These are phyloP conservation scores for Hanseniaspora sp. DNA, from an alignment of 1,139 yeast species.

Conservation along the genomic window DNA sequence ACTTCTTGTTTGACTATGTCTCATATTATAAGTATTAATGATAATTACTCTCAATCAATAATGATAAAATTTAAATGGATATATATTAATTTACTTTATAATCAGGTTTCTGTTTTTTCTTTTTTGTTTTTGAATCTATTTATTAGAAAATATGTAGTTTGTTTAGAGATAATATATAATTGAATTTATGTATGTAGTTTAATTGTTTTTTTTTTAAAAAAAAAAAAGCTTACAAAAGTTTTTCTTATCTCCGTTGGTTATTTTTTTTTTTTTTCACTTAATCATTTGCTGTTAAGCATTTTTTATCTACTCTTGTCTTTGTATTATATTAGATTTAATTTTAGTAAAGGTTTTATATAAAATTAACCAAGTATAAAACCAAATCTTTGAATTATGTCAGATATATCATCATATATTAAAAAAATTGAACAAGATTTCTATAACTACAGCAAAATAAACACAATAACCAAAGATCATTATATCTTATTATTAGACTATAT, in stretches of 20 bases:
- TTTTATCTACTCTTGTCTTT: neutral
- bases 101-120: too few species aligned
- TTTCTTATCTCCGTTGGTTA: too few species aligned
- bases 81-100: too few species aligned
- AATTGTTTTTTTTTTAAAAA: too few species aligned
- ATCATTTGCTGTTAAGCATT: neutral
- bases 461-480: slow-evolving; percentile 1
- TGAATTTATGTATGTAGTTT: too few species aligned
- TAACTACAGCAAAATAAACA: neutral
- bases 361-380: neutral
- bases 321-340: neutral
- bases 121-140: too few species aligned
- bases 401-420: neutral
- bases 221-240: too few species aligned
- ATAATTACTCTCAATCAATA: too few species aligned
- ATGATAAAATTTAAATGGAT: too few species aligned
- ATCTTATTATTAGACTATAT: slow-evolving; percentile 4
- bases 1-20: neutral
- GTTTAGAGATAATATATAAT: too few species aligned
- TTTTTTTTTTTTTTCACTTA: too few species aligned
- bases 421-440: neutral
- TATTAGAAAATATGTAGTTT: too few species aligned
- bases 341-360: neutral
- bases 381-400: neutral
- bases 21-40: neutral